A percentile compares a stretch with the other conserved stretches of the same genome.
Evolutionary conservation across 2,329 filamentous ascomycete genomes (phyloP).

Genomic region (Venturiaceae sp.): DNA sequence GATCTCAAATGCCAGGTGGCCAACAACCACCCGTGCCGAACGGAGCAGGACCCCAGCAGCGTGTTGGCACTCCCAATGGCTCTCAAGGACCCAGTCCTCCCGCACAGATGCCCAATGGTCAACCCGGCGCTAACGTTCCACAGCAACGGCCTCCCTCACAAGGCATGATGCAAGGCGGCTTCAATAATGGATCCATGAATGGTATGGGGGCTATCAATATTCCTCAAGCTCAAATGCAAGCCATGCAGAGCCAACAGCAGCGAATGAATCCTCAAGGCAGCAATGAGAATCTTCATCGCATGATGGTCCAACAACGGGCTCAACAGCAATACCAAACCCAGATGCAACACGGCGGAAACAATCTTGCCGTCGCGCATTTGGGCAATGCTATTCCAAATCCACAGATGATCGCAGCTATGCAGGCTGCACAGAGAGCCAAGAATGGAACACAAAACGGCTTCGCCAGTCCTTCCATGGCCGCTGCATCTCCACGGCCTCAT

Average conservation of each 20-base stretch:
- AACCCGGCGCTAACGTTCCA: conserved; percentile 2
- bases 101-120: conserved; percentile 6
- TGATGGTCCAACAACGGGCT: conserved; percentile 23
- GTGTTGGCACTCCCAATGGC: background rate
- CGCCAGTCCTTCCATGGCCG: conserved; percentile 7
- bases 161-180: conserved; percentile 36
- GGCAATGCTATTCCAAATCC: conserved; percentile 19
- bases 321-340: conserved; percentile 13
- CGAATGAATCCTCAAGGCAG: conserved; percentile 40
- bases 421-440: conserved; percentile 17
- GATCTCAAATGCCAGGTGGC: background rate
- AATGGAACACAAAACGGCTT: conserved; percentile 12
- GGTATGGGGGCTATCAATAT: conserved; percentile 48
- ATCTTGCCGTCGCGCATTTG: conserved; percentile 10
- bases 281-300: conserved; percentile 22
- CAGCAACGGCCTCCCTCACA: conserved; percentile 24
- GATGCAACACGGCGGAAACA: conserved; percentile 4
- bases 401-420: conserved; percentile 21
- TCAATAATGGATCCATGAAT: conserved; percentile 37
- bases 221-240: conserved; percentile 61
- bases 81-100: conserved; percentile 4
- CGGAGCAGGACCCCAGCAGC: background rate
- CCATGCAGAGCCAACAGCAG: conserved; percentile 47
- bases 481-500: conserved; percentile 10
- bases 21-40: conserved; percentile 1